Evolutionary conservation across 495 filamentous ascomycete species (phyloP), one percentile per base, ranked within the genome.

Genomic region (Neurospora sp.): DNA sequence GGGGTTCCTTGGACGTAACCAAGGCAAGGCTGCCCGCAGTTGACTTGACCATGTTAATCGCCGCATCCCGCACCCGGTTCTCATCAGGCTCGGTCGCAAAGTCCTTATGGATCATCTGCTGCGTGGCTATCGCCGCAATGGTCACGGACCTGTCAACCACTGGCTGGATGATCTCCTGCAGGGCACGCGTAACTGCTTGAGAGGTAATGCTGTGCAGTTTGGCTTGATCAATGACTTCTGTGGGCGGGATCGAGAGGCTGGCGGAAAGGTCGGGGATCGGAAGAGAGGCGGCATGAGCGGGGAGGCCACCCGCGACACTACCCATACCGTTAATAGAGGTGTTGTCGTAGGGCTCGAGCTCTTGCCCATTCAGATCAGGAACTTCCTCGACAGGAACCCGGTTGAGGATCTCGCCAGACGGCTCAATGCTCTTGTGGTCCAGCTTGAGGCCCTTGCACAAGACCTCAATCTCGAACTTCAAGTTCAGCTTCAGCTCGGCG

Each of bases 381-480:
- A 89, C 86, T 39, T 95, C 93, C 37, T 91, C 87, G 11, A 90
- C 82, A 9, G 89, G 84, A 66, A 87, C 88, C 68, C 94, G 88
- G 71, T 92, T 89, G 71, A 92, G 88, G 38, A 98, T 93, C 74
- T 92, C 89, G 14, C 90, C 88, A 8, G 94, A 91, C 1, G 94
- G 93, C 71, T 96, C 92, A 70, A 98, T 92, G 48, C 84, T 88
- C 80, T 94, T 96, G 82, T 95, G 90, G 72, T 97, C 92, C 22
- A 97, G 84, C 66, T 91, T 90, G n/a, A 99, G 84, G 38, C 93
- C 93, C 79, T 94, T 96, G 83, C 93, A 98, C 11, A 99, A 85
- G 9, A 98, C 94, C 80, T 99, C 96, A 75, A 99, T 98, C 79
- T 98, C 96, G 75, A 99, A 99, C 77, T 97, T 98, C 41, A 95